phyloP scores from a whole-genome alignment of 192 early-diverging fungal genomes.

The Coemansia sp. region DNA sequence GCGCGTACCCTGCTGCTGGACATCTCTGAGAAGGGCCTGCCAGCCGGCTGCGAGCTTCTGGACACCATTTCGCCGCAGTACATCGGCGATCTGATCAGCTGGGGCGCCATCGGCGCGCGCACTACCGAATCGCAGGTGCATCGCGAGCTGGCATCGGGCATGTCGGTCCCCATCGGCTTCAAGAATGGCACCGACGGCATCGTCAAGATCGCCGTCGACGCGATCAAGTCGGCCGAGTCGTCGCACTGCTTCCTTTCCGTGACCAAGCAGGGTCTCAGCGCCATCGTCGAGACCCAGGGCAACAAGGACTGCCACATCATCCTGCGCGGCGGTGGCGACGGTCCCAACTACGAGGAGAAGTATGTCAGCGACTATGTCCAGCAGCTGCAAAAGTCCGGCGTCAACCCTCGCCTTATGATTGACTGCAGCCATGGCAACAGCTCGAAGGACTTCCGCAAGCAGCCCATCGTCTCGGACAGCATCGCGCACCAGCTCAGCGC shows the following conservation, averaged over 20 bases:
- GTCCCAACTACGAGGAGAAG: constrained; percentile 86
- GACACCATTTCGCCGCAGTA: constrained; percentile 84
- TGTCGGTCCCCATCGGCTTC: constrained; percentile 77
- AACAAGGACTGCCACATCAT: constrained; percentile 94
- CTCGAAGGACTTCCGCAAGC: constrained; percentile 79
- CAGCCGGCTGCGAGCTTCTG: constrained; percentile 72
- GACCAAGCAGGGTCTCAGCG: constrained; percentile 78
- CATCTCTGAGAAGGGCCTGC: constrained; percentile 68
- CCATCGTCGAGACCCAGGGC: constrained; percentile 82
- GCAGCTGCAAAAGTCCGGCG: constrained; percentile 59
- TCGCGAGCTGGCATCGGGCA: constrained; percentile 76
- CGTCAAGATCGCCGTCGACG: constrained; percentile 85
- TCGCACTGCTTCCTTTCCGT: constrained; percentile 79
- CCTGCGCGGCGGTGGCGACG: constrained; percentile 79
- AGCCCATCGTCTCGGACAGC: constrained; percentile 74
- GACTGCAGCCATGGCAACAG: constrained; percentile 97
- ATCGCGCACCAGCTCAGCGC: constrained; percentile 62
- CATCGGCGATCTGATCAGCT: constrained; percentile 70
- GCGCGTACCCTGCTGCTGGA: constrained; percentile 69
- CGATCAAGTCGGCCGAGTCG: constrained; percentile 79
- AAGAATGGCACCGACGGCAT: constrained; percentile 83
- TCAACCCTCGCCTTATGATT: constrained; percentile 75
- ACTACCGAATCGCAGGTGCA: constrained; percentile 84
- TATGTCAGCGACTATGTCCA: constrained; percentile 59
- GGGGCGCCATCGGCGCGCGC: constrained; percentile 80